Evolutionary conservation across 306 rosid genomes (phyloP).

Genomic region (Crataegus laevigata): DNA sequence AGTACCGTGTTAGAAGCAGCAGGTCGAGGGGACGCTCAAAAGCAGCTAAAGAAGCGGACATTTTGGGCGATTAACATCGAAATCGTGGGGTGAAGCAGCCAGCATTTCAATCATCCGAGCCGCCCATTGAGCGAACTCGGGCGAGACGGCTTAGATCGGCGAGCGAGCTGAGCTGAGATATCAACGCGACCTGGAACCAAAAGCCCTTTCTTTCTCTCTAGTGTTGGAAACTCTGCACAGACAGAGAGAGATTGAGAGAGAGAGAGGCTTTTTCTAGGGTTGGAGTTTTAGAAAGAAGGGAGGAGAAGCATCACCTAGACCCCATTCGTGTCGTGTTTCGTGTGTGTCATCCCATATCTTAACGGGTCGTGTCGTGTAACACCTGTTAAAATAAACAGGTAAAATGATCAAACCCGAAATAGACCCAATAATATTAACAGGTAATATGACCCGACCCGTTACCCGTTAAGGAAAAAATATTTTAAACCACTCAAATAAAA

Average conservation of each 20-base stretch:
- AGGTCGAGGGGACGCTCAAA: slow-evolving; percentile 72
- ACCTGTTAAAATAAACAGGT: too few species aligned
- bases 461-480: too few species aligned
- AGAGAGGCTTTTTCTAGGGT: background rate
- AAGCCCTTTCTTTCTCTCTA: background rate
- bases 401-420: too few species aligned
- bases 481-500: too few species aligned
- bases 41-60: slow-evolving; percentile 86
- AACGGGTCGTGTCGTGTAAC: too few species aligned
- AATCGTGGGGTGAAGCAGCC: slow-evolving; percentile 14
- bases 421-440: too few species aligned
- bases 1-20: slow-evolving; percentile 71
- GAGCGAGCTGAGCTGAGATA: slow-evolving; percentile 5
- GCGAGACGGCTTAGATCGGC: slow-evolving; percentile 25
- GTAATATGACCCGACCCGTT: too few species aligned
- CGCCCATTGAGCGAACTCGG: slow-evolving; percentile 24
- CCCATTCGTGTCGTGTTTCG: too few species aligned
- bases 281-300: background rate
- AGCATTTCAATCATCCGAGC: slow-evolving; percentile 26
- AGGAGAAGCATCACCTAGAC: too few species aligned
- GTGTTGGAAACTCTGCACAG: background rate
- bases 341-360: too few species aligned
- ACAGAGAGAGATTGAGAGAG: background rate
- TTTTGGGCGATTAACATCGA: slow-evolving; percentile 46
- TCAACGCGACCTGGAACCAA: slow-evolving; percentile 36